Evolutionary conservation across 768 basidiomycete species (phyloP), one percentile per base, ranked within the genome.

Genomic region (Mycena rosella): DNA sequence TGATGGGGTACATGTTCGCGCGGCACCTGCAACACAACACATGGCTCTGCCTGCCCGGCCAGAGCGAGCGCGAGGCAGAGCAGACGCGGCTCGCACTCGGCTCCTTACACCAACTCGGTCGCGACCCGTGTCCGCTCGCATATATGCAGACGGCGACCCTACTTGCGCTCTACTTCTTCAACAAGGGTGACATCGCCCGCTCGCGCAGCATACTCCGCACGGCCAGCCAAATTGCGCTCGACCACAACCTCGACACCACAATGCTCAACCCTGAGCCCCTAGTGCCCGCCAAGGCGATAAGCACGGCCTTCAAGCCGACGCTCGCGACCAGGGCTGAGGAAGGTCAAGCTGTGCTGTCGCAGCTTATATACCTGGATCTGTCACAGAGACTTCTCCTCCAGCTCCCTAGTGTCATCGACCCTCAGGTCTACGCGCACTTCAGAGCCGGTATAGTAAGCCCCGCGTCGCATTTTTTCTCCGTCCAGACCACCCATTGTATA

Each of bases 361-460:
- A 69, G 26, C 55, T 69, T 48, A 49, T 65, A 3, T 69, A 65
- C 30, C 53, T 65, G 24, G 68, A 69, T 24, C 22, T 69, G 18
- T 44, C 55, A 17, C 52, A 65, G 20, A 51, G 40, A 8, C 60
- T 69, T 42, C 34, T 51, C 11, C 53, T 61, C 22, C 44, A 62
- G 18, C 32, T 60, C 18, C 68, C 68, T 5, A 54, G 32, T 15
- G 18, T 69, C 36, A 15, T 65, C 24, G 53, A 69, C 27, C 30
- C 58, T 1, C 8, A 5, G 20, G 26, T 65, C 36, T 27, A 40
- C n/a, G 60, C 54, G 8, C 30, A 27, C 10, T 65, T 69, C 34
- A 36, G n/a, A 17, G 24, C 13, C 3, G 26, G 61, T 0, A 20
- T 62, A 1, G 68, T 69, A 29, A 51, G 68, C 53, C 11, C 8